Base-by-base conservation (phyloP, 495 filamentous ascomycete genomes). In the Penicillium maclennaniae region DNA sequence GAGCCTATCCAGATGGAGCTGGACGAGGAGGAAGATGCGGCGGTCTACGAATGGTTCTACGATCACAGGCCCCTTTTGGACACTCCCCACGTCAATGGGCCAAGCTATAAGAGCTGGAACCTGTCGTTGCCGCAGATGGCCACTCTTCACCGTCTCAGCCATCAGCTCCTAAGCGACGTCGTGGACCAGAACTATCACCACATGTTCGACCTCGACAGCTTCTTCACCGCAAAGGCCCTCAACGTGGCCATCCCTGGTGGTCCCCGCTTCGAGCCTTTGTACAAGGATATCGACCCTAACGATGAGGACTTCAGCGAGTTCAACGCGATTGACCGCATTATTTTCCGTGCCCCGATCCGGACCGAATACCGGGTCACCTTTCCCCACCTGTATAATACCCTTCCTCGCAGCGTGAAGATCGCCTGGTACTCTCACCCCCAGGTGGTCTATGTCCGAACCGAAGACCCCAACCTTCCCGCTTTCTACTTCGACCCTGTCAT, bases 221-320 rank as follows among this genome's bases (percentile, higher is more conserved):
- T 97, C 66, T 84, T 92, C 51, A 97, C 95, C 16, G 95, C 95
- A 8, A 99, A 99, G 70, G 95, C 95, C 2, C 73, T 99, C 44
- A 99, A 99, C 59, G 92, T 97, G 46, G 92, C 95, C 8, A 89
- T 99, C 37, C 95, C 95, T 14, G 95, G 95, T 66, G 95, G 95
- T 34, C 95, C 95, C 56, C 85, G 93, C 38, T 99, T 99, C 50
- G 95, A 99, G 73, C 95, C 95, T 15, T 72, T 99, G 10, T 99
- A 97, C 78, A 99, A 99, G 72, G 95, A 99, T 58, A 90, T 99
- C 44, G 92, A 99, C 66, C 95, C 95, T 27, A 97, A 99, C 62
- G 92, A 97, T 62, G 95, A 99, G 69, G 95, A 99, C 66, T 99
- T 99, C 71, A 93, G 95, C 66, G 95, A 99, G 70, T 99, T 99